Evolutionary conservation across 1,139 yeast genomes (phyloP).

Genomic region (Torulaspora pretoriensis): DNA sequence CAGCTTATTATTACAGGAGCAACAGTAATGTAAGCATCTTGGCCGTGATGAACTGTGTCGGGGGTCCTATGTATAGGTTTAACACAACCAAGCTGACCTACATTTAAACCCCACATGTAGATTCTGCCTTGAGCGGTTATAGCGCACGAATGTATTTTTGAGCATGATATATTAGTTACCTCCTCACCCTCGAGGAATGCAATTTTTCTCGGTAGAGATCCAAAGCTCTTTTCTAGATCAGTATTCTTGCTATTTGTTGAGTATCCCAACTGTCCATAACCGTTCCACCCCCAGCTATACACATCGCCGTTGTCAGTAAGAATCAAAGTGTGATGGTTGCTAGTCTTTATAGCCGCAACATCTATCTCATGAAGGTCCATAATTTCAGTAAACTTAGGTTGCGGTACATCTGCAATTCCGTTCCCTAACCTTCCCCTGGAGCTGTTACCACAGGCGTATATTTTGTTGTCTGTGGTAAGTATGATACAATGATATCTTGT

Average conservation of each 20-base stretch:
- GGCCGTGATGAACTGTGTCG: slow-evolving; percentile 20
- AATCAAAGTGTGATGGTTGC: slow-evolving; percentile 64
- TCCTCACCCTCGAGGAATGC: slow-evolving; percentile 44
- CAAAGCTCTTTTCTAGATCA: slow-evolving; percentile 40
- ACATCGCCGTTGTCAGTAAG: slow-evolving; percentile 51
- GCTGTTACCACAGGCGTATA: slow-evolving; percentile 64
- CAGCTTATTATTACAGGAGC: slow-evolving; percentile 23
- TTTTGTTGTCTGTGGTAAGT: slow-evolving; percentile 49
- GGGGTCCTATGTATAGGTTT: slow-evolving; percentile 21
- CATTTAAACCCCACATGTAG: slow-evolving; percentile 74
- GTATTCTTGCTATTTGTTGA: slow-evolving; percentile 37
- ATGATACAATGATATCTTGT: slow-evolving; percentile 67
- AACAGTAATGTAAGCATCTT: slow-evolving; percentile 22
- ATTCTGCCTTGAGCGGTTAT: slow-evolving; percentile 53
- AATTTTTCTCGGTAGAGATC: slow-evolving; percentile 48
- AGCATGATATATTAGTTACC: slow-evolving; percentile 57
- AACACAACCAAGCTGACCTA: slow-evolving; percentile 75
- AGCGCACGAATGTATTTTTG: slow-evolving; percentile 64
- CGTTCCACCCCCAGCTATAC: slow-evolving; percentile 77
- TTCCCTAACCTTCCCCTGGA: slow-evolving; percentile 71
- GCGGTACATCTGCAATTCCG: slow-evolving; percentile 39
- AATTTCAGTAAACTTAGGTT: slow-evolving; percentile 39
- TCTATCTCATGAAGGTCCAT: slow-evolving; percentile 33
- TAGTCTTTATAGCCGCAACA: slow-evolving; percentile 47
- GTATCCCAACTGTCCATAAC: slow-evolving; percentile 62